Percentiles rank a stretch among this genome's conserved stretches.
phyloP scores from a whole-genome alignment of 1,284 basidiomycete genomes.

The Papiliotrema fonsecae region DNA sequence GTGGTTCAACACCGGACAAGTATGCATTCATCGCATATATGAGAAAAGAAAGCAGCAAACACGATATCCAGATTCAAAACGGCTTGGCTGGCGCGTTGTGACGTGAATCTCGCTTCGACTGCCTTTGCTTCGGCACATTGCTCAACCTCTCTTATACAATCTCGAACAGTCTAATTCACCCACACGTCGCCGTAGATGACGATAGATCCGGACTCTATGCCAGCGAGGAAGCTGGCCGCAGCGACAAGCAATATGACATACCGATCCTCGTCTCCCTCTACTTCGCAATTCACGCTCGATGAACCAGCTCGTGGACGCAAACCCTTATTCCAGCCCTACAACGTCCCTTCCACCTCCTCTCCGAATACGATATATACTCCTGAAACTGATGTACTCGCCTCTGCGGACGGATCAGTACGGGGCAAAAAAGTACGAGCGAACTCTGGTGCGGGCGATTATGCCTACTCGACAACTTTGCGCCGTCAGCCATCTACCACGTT shows the following conservation, averaged over 20 bases:
- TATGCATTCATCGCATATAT: neutral
- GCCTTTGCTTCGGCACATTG: no score
- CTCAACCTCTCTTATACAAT: no score
- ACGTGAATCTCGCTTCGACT: no score
- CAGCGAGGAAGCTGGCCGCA: neutral
- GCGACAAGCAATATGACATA: neutral
- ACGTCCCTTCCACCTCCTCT: neutral
- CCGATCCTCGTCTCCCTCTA: neutral
- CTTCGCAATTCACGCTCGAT: neutral
- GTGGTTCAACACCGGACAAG: neutral
- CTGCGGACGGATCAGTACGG: neutral
- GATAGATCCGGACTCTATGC: neutral
- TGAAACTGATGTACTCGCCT: neutral
- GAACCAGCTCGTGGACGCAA: neutral
- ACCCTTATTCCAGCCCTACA: neutral
- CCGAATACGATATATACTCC: neutral
- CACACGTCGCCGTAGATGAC: no score
- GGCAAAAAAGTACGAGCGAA: neutral
- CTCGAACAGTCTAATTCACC: no score
- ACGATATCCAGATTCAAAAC: no score
- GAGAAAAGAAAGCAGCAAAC: no score
- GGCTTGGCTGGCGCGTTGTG: no score
- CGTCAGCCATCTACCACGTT: constrained; percentile 8
- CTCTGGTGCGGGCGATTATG: constrained; percentile 10
- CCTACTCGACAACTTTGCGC: constrained; percentile 21